These are phyloP conservation scores for Plasmopara muralis DNA, from an alignment of 352 stramenopile species.

Conservation along the genomic window DNA sequence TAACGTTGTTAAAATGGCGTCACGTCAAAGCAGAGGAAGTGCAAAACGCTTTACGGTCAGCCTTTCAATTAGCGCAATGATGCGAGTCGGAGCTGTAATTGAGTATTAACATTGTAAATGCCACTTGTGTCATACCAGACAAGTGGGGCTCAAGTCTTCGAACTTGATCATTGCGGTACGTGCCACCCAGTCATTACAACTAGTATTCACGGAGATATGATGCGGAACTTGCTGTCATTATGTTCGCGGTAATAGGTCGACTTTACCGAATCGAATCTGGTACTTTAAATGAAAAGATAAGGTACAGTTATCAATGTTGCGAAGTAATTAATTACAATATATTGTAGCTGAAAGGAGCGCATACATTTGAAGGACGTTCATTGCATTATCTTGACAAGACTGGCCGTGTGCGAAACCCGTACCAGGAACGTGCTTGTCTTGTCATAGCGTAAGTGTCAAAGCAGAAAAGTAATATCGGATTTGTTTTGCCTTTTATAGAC, in stretches of 20 bases:
- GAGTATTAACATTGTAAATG: background rate
- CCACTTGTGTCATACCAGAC: conserved; percentile 8
- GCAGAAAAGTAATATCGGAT: background rate
- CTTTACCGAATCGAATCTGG: conserved; percentile 69
- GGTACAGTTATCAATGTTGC: conserved; percentile 4
- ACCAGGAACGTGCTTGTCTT: conserved; percentile 28
- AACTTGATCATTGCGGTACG: conserved; percentile 50
- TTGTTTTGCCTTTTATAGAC: conserved; percentile 24
- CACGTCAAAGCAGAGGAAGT: conserved; percentile 33
- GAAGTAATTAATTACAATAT: conserved; percentile 1
- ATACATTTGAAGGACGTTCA: conserved; percentile 59
- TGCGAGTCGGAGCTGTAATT: background rate
- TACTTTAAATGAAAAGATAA: conserved; percentile 5
- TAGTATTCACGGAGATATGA: background rate
- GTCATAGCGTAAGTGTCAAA: background rate
- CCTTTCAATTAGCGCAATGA: conserved; percentile 1
- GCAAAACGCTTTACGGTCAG: conserved; percentile 32
- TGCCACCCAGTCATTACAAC: background rate
- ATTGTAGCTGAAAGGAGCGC: conserved; percentile 49
- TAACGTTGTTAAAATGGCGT: background rate
- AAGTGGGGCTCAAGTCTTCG: conserved; percentile 54
- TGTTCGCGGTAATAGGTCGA: conserved; percentile 17
- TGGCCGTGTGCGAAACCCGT: conserved; percentile 46
- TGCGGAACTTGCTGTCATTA: background rate
- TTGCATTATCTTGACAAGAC: conserved; percentile 61